A percentile compares a stretch with the other conserved stretches of the same genome.
These are phyloP conservation scores for Penicillium dipodomyicola DNA, from an alignment of 495 filamentous ascomycete genomes.

Conservation along the genomic window DNA sequence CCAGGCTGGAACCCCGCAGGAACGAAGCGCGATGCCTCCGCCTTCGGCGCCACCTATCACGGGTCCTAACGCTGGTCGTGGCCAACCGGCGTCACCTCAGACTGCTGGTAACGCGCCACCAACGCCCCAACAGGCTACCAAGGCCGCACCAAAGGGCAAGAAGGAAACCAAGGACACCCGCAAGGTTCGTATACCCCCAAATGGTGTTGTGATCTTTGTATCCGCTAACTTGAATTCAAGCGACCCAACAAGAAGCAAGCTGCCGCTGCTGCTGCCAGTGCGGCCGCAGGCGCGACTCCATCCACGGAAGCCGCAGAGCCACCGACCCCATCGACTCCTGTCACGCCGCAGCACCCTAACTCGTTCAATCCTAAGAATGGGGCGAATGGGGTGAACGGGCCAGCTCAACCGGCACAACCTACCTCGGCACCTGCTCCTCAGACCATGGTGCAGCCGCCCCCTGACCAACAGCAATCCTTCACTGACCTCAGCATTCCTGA, in stretches of 20 bases:
- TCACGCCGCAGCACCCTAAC: constrained; percentile 72
- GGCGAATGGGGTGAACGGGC: constrained; percentile 51
- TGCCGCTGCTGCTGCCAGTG: constrained; percentile 52
- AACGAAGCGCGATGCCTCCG: constrained; percentile 76
- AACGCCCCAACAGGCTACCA: constrained; percentile 76
- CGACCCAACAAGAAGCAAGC: constrained; percentile 61
- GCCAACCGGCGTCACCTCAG: constrained; percentile 76
- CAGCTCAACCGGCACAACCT: constrained; percentile 38
- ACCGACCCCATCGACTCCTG: constrained; percentile 79
- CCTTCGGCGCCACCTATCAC: constrained; percentile 74
- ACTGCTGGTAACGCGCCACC: constrained; percentile 73
- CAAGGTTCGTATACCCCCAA: constrained; percentile 62
- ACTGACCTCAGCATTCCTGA: constrained; percentile 40
- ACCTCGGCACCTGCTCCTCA: constrained; percentile 43
- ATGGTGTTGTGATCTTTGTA: constrained; percentile 17
- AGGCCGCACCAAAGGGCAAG: constrained; percentile 76
- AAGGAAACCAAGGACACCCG: constrained; percentile 68
- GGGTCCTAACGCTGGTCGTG: constrained; percentile 58
- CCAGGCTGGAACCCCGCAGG: constrained; percentile 70
- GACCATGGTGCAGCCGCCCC: constrained; percentile 44
- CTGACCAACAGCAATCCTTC: constrained; percentile 44
- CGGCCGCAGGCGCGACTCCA: constrained; percentile 63
- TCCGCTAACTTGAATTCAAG: constrained; percentile 20
- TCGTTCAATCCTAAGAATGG: constrained; percentile 58
- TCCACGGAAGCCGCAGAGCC: constrained; percentile 69